Base-by-base conservation (phyloP, 495 filamentous ascomycete genomes). In the Lentithecium fluviatile region DNA sequence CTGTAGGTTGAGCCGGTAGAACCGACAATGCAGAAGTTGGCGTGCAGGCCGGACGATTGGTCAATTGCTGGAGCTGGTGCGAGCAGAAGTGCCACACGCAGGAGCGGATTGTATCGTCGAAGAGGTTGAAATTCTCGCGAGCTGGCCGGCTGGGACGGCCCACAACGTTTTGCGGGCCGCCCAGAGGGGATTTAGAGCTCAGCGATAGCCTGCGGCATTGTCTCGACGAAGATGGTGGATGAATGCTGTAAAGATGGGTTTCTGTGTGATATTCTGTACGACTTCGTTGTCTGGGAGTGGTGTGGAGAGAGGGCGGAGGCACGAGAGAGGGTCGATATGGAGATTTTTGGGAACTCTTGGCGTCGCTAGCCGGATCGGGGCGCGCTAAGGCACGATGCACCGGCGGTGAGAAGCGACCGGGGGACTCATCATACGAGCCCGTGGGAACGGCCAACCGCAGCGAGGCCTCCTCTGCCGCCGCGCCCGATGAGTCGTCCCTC, bases 181-280 rank as follows among this genome's bases (percentile, higher is more conserved):
- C 84, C 87, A 92, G 90, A 84, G 86, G 83, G 78, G 79, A 77
- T 89, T 91, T 89, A 95, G 88, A 95, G 89, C 88, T 87, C 88
- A 90, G 85, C 88, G 88, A 90, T 82, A 78, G 88, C 88, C 88
- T 88, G 82, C 77, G 86, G 88, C 85, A 85, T 86, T 78, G 80
- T 83, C 80, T 90, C 84, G 89, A 95, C 90, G 84, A 87, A 88
- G 58, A 74, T 62, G 58, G 71, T 69, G 66, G 69, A 73, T 74
- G 62, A 75, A 72, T 74, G 70, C 67, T 63, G 70, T 65, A 60
- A 69, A 43, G 66, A 25, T 42, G 46, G 43, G 38, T 61, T 24
- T 45, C 36, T 58, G 21, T n/a, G 62, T 62, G 66, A 37, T 62
- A 48, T 68, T 50, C 81, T 83, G 76, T 74, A 78, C 78, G 84